Percentiles rank a stretch among this genome's conserved stretches.
Conservation (phyloP, 345 rosid genomes). For the Sisymbrium altissimum region DNA sequence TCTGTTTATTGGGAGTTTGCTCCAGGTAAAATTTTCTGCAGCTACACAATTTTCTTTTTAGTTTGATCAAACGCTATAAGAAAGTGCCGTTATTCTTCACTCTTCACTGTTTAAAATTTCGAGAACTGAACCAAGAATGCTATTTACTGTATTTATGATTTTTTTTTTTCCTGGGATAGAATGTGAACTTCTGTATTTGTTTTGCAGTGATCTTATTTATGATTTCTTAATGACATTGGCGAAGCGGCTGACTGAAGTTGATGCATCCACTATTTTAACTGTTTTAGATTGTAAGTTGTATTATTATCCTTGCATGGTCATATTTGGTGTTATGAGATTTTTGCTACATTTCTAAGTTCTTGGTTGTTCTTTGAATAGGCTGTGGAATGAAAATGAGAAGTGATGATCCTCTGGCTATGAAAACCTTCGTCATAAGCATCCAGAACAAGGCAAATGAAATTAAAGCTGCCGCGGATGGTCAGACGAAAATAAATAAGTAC, state of each 20-base stretch:
- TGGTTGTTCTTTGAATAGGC: conserved; percentile 42
- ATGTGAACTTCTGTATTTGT: background rate
- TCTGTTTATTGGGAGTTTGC: conserved; percentile 80
- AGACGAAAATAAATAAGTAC: conserved; percentile 44
- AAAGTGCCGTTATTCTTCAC: background rate
- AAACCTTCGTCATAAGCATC: conserved; percentile 65
- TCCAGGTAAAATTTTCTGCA: conserved; percentile 53
- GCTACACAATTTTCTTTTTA: background rate
- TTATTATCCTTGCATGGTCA: background rate
- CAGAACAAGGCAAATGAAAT: conserved; percentile 72
- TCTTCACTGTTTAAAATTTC: background rate
- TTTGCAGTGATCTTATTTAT: conserved; percentile 82
- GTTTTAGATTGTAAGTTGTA: conserved; percentile 68
- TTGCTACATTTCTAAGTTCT: background rate
- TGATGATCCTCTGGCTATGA: conserved; percentile 91
- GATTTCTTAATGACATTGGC: conserved; percentile 75
- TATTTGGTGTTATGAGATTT: conserved; percentile 3
- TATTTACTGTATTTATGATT: background rate
- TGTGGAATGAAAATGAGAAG: conserved; percentile 93
- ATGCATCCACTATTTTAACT: conserved; percentile 72
- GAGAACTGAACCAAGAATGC: background rate
- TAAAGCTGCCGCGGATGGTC: conserved; percentile 49
- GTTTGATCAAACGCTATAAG: background rate
- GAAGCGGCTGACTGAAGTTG: conserved; percentile 68
- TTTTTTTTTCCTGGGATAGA: background rate